A percentile compares a stretch with the other conserved stretches of the same genome.
phyloP scores from a whole-genome alignment of 345 rosid genomes.

The Streptanthus diversifolius region DNA sequence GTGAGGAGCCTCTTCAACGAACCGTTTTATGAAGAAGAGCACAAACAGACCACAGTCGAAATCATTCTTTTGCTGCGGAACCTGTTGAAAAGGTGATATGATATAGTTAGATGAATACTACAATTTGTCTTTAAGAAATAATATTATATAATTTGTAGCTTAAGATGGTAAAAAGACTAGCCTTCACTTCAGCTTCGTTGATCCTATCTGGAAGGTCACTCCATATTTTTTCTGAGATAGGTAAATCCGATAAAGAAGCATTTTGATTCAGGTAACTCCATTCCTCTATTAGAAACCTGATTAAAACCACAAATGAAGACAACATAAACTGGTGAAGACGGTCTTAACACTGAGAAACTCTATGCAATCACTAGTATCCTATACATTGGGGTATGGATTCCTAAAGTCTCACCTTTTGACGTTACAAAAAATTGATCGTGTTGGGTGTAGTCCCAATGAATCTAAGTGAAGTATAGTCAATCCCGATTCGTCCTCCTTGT shows the following conservation, averaged over 20 bases:
- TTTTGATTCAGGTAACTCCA: constrained; percentile 66
- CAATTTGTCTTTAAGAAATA: not conserved
- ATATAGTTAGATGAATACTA: not conserved
- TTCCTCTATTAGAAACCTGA: constrained; percentile 70
- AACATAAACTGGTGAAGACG: not conserved
- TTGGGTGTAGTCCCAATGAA: constrained; percentile 69
- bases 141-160: not conserved
- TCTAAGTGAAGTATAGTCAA: constrained; percentile 84
- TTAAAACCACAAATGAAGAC: not conserved
- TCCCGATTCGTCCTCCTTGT: constrained; percentile 69
- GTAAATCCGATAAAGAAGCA: constrained; percentile 49
- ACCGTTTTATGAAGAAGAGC: constrained; percentile 76
- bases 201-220: constrained; percentile 55
- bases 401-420: constrained; percentile 61
- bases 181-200: constrained; percentile 47
- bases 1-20: constrained; percentile 70
- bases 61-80: constrained; percentile 91
- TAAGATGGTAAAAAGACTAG: constrained; percentile 19
- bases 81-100: constrained; percentile 40
- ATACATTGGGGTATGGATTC: not conserved
- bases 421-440: constrained; percentile 50
- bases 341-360: not conserved
- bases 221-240: constrained; percentile 65
- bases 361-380: not conserved
- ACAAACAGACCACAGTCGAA: constrained; percentile 92